These are phyloP conservation scores for Trichoderma asperellum DNA, from an alignment of 2,329 filamentous ascomycete species.

Conservation along the genomic window DNA sequence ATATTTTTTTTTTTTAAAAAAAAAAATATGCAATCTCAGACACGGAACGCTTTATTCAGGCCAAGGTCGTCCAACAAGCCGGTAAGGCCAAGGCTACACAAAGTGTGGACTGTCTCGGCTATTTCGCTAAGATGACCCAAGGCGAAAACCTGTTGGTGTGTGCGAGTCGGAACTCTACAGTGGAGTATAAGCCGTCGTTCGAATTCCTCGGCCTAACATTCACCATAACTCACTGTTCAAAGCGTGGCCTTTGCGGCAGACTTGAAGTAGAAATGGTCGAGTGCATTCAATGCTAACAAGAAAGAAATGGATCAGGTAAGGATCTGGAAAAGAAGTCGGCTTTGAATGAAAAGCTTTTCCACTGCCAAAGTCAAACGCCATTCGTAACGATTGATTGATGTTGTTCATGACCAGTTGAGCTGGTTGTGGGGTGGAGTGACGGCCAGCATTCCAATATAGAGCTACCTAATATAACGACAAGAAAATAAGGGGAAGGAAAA, in stretches of 20 bases:
- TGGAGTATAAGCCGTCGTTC: neutral
- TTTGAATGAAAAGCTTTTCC: neutral
- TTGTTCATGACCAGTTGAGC: neutral
- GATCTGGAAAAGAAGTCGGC: too few relatives aligned
- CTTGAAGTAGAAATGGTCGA: neutral
- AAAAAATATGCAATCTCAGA: neutral
- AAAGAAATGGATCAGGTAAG: neutral
- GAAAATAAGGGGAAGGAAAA: neutral
- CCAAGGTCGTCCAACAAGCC: neutral
- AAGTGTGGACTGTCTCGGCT: constrained; percentile 1
- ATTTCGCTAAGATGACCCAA: neutral
- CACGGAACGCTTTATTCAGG: neutral
- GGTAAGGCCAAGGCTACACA: neutral
- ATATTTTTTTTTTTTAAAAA: neutral
- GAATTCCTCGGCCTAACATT: constrained; percentile 2
- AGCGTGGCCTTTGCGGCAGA: neutral
- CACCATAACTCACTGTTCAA: neutral
- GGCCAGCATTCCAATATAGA: neutral
- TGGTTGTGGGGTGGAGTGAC: neutral
- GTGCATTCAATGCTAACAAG: neutral
- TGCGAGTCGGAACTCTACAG: neutral
- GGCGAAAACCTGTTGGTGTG: neutral
- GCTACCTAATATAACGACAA: neutral
- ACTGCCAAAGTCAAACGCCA: neutral
- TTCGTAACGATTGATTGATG: neutral